Conservation (phyloP, 2,329 filamentous ascomycete species). For the Pseudovirgaria hyperparasitica region DNA sequence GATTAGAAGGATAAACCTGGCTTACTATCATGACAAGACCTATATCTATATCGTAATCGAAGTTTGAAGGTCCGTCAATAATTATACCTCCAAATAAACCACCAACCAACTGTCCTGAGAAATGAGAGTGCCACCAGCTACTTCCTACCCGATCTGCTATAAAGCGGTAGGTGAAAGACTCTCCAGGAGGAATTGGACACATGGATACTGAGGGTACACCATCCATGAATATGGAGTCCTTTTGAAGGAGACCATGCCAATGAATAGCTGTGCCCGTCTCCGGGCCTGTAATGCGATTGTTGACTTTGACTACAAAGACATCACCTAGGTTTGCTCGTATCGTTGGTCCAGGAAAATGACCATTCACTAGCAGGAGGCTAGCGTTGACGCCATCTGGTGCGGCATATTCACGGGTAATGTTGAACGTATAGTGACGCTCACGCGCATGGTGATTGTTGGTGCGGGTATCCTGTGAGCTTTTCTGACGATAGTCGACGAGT, state of each 20-base stretch:
- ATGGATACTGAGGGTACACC: conserved; percentile 29
- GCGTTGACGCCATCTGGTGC: conserved; percentile 3
- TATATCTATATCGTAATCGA: conserved; percentile 15
- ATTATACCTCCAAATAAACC: conserved; percentile 16
- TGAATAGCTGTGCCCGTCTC: conserved; percentile 27
- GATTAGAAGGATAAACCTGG: too few relatives aligned
- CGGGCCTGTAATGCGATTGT: conserved; percentile 18
- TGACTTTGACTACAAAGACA: conserved; percentile 17
- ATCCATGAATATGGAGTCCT: conserved; percentile 24
- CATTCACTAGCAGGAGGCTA: conserved; percentile 3
- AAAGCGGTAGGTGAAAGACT: conserved; percentile 16
- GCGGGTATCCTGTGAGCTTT: too few relatives aligned
- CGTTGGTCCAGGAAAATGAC: conserved; percentile 5
- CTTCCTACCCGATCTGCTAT: conserved; percentile 25
- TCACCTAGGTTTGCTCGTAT: conserved; percentile 8
- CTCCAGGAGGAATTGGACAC: conserved; percentile 28
- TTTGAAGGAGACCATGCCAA: conserved; percentile 27
- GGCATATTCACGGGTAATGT: neutral
- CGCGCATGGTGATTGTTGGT: too few relatives aligned
- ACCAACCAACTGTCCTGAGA: conserved; percentile 14
- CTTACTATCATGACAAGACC: conserved; percentile 16
- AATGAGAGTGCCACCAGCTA: conserved; percentile 24
- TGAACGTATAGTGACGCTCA: conserved; percentile 4
- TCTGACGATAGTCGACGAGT: too few relatives aligned
- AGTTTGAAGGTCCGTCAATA: conserved; percentile 15